Conservation (phyloP, 495 filamentous ascomycete species). For the Penicillium samsonianum region DNA sequence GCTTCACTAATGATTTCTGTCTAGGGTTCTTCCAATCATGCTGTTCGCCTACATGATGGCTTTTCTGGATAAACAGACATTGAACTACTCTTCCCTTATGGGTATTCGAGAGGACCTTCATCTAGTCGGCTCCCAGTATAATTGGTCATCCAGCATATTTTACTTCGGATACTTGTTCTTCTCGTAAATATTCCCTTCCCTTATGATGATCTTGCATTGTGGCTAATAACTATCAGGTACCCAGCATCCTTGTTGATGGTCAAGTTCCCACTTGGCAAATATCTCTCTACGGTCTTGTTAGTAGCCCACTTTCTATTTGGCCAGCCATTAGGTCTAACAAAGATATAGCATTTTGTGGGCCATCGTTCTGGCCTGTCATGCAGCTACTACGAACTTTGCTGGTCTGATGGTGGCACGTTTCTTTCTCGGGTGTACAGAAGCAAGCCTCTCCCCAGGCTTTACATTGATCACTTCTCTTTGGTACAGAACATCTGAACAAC, state of each 20-base stretch:
- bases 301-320: constrained; percentile 20
- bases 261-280: constrained; percentile 42
- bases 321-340: background rate
- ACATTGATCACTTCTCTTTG: constrained; percentile 36
- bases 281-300: constrained; percentile 52
- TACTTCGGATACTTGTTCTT: constrained; percentile 60
- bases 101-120: constrained; percentile 45
- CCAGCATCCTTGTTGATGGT: constrained; percentile 47
- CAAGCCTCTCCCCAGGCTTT: constrained; percentile 36
- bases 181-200: constrained; percentile 25
- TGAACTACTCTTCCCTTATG: constrained; percentile 40
- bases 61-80: constrained; percentile 56
- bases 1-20: background rate
- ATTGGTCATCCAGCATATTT: constrained; percentile 54
- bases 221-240: constrained; percentile 4
- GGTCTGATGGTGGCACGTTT: constrained; percentile 49
- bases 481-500: constrained; percentile 52
- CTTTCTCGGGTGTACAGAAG: constrained; percentile 53
- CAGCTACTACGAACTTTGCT: constrained; percentile 48
- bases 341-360: constrained; percentile 32
- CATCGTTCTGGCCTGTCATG: constrained; percentile 51
- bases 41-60: constrained; percentile 42
- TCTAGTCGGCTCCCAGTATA: constrained; percentile 53
- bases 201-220: background rate
- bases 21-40: constrained; percentile 30